These are phyloP conservation scores for Adiantum capillusveneris DNA, from an alignment of 75 land plant species.

Conservation along the genomic window DNA sequence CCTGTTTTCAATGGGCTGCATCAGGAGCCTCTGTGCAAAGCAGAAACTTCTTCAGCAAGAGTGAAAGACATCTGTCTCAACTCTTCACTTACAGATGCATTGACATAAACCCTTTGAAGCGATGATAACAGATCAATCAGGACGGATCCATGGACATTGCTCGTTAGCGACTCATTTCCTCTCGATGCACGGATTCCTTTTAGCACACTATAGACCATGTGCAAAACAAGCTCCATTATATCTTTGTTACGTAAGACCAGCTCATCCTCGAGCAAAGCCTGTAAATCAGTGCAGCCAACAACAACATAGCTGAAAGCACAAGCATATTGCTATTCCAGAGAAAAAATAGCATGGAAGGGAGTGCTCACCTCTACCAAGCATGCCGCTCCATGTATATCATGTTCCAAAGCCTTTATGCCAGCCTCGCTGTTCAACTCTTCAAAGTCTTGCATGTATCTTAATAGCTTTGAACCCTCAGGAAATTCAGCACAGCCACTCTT, in stretches of 20 bases:
- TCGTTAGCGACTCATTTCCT: background rate
- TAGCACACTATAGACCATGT: constrained; percentile 15
- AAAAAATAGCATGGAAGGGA: background rate
- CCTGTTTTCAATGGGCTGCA: too few species aligned
- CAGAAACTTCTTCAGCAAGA: background rate
- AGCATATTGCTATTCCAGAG: background rate
- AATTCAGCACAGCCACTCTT: too few species aligned
- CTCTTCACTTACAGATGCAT: constrained; percentile 1
- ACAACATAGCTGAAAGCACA: too few species aligned
- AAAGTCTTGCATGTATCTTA: constrained; percentile 9
- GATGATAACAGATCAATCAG: constrained; percentile 5
- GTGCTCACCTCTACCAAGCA: constrained; percentile 4
- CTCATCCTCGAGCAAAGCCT: constrained; percentile 11
- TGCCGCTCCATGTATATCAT: constrained; percentile 9
- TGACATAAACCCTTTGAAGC: constrained; percentile 11
- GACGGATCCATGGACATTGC: background rate
- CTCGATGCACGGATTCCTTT: constrained; percentile 8
- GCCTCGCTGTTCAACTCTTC: constrained; percentile 10
- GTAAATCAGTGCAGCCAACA: background rate
- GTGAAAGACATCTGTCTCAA: constrained; percentile 17
- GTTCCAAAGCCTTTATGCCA: constrained; percentile 12
- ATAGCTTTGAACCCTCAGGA: background rate
- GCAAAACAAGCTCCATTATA: constrained; percentile 14
- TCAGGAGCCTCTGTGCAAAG: too few species aligned
- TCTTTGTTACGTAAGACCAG: constrained; percentile 9